phyloP scores from a whole-genome alignment of 1,284 basidiomycete genomes.

The Leccinum pachyderme region DNA sequence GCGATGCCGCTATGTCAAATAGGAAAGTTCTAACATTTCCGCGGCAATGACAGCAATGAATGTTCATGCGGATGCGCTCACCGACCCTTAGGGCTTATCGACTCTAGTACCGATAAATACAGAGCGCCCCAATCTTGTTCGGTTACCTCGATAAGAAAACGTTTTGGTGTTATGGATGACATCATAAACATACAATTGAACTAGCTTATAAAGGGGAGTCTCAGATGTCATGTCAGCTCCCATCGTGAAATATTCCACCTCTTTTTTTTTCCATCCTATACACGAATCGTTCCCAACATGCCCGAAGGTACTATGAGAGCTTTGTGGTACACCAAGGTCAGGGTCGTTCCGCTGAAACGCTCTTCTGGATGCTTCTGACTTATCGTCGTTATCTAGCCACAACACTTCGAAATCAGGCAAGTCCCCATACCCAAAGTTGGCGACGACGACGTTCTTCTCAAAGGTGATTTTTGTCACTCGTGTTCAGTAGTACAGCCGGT shows the following conservation, averaged over 20 bases:
- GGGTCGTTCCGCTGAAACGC: background rate
- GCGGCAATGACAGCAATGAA: constrained; percentile 78
- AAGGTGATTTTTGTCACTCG: constrained; percentile 38
- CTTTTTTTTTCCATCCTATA: background rate
- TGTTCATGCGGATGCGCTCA: background rate
- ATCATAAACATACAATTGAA: constrained; percentile 16
- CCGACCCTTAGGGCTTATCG: background rate
- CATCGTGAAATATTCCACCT: constrained; percentile 11
- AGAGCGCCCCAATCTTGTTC: background rate
- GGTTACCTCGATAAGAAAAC: background rate
- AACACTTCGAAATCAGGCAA: constrained; percentile 47
- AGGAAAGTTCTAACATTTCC: constrained; percentile 81
- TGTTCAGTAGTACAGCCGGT: background rate
- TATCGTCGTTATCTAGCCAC: constrained; percentile 34
- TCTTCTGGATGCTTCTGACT: constrained; percentile 12
- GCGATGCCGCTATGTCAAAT: constrained; percentile 77
- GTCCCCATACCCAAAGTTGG: constrained; percentile 55
- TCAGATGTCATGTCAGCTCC: too few relatives aligned
- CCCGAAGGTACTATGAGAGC: constrained; percentile 35
- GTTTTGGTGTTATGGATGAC: constrained; percentile 13
- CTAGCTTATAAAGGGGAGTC: constrained; percentile 23
- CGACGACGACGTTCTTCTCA: constrained; percentile 60
- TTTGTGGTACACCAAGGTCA: constrained; percentile 33
- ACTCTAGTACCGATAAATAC: background rate
- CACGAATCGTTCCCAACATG: constrained; percentile 19